phyloP scores from a whole-genome alignment of 2,329 filamentous ascomycete species.

The Leptoxyphium fumago region DNA sequence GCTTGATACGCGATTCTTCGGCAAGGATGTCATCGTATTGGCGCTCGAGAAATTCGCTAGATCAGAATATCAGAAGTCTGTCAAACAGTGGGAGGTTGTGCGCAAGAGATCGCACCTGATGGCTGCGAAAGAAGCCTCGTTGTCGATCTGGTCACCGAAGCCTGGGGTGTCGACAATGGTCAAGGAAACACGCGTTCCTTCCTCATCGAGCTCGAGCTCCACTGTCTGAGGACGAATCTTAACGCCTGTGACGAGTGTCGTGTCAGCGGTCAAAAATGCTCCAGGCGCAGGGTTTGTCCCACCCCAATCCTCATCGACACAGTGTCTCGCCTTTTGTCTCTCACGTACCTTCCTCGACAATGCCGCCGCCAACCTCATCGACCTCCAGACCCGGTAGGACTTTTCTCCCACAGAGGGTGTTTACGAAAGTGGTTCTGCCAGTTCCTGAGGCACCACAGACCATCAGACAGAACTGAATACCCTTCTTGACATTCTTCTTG shows the following conservation, averaged over 20 bases:
- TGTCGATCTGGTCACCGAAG: slow-evolving; percentile 98
- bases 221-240: slow-evolving; percentile 98
- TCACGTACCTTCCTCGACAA: slow-evolving; percentile 65
- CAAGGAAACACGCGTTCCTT: slow-evolving; percentile 92
- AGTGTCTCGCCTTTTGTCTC: not conserved
- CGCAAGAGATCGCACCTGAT: slow-evolving; percentile 44
- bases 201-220: slow-evolving; percentile 90
- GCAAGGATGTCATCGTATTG: slow-evolving; percentile 99
- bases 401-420: slow-evolving; percentile 92
- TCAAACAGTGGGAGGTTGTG: no score
- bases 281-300: no score
- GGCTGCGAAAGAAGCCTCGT: slow-evolving; percentile 86
- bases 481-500: slow-evolving; percentile 99
- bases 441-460: slow-evolving; percentile 98
- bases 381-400: slow-evolving; percentile 85
- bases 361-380: slow-evolving; percentile 76
- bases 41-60: slow-evolving; percentile 75
- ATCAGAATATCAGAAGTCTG: not conserved
- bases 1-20: slow-evolving; percentile 99
- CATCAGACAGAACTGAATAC: slow-evolving; percentile 99
- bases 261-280: not conserved
- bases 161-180: slow-evolving; percentile 98
- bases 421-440: slow-evolving; percentile 97
- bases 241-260: slow-evolving; percentile 31
- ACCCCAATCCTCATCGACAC: no score